Evolutionary conservation across 306 rosid genomes (phyloP).

Genomic region (Prunus armeniaca): DNA sequence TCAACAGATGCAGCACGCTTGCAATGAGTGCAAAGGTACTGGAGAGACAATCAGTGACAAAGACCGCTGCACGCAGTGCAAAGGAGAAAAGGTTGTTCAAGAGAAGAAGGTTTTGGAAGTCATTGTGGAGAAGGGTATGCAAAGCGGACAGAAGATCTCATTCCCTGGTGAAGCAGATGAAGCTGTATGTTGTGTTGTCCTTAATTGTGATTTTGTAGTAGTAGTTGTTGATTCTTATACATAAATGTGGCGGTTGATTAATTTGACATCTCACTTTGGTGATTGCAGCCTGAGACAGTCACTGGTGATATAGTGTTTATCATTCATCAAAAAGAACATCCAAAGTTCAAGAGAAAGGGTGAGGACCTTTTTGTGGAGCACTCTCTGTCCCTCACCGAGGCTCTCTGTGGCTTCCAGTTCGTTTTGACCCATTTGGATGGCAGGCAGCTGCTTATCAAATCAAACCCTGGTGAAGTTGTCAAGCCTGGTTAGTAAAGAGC

Average conservation of each 20-base stretch:
- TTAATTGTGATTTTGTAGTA: background rate
- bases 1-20: conserved; percentile 84
- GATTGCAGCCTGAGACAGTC: conserved; percentile 69
- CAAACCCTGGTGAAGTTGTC: conserved; percentile 68
- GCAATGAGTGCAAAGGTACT: conserved; percentile 90
- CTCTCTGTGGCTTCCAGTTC: conserved; percentile 74
- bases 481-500: conserved; percentile 50
- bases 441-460: conserved; percentile 58
- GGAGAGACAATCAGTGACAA: conserved; percentile 74
- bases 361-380: conserved; percentile 79
- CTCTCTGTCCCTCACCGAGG: conserved; percentile 60
- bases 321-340: conserved; percentile 75
- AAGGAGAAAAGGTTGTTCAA: conserved; percentile 78
- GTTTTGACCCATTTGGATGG: conserved; percentile 64
- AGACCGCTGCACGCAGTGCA: conserved; percentile 75
- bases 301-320: conserved; percentile 82
- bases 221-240: background rate
- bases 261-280: background rate
- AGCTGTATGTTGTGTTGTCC: conserved; percentile 41
- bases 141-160: conserved; percentile 76
- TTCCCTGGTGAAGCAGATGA: conserved; percentile 95
- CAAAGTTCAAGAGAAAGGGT: conserved; percentile 67
- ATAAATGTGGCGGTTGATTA: conserved; percentile 12
- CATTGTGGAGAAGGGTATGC: conserved; percentile 88
- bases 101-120: conserved; percentile 84